These are phyloP conservation scores for Fusarium miscanthi DNA, from an alignment of 2,329 filamentous ascomycete species.

Conservation along the genomic window DNA sequence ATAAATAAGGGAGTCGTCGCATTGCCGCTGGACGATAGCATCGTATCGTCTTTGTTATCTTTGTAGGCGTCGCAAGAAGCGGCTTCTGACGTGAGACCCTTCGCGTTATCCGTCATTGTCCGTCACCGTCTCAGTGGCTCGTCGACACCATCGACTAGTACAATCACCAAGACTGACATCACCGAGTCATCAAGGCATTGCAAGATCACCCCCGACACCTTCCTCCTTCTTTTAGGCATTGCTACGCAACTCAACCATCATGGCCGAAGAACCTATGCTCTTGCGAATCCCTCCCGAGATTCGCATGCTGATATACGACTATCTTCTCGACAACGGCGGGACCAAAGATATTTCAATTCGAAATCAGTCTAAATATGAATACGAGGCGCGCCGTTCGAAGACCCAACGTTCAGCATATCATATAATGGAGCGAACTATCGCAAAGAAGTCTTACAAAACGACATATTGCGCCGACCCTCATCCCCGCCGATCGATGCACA, in stretches of 20 bases:
- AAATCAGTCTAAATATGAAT: conserved; percentile 48
- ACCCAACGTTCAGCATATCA: conserved; percentile 53
- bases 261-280: conserved; percentile 41
- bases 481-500: conserved; percentile 50
- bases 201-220: not conserved
- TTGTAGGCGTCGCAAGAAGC: not conserved
- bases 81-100: conserved; percentile 37
- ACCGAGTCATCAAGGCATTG: conserved; percentile 7
- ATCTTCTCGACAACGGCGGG: conserved; percentile 57
- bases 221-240: not conserved
- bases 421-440: conserved; percentile 54
- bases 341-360: conserved; percentile 54
- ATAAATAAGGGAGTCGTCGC: conserved; percentile 35
- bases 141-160: conserved; percentile 11
- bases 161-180: conserved; percentile 23
- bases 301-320: conserved; percentile 57
- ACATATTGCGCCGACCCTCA: conserved; percentile 58
- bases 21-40: not conserved
- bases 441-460: conserved; percentile 59
- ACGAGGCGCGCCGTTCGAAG: conserved; percentile 28
- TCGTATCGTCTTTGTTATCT: conserved; percentile 22
- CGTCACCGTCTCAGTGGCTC: conserved; percentile 16
- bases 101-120: conserved; percentile 20
- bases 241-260: conserved; percentile 12
- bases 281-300: conserved; percentile 55